Base-by-base conservation (phyloP, 495 filamentous ascomycete species). In the Opeltia flavorubescens region DNA sequence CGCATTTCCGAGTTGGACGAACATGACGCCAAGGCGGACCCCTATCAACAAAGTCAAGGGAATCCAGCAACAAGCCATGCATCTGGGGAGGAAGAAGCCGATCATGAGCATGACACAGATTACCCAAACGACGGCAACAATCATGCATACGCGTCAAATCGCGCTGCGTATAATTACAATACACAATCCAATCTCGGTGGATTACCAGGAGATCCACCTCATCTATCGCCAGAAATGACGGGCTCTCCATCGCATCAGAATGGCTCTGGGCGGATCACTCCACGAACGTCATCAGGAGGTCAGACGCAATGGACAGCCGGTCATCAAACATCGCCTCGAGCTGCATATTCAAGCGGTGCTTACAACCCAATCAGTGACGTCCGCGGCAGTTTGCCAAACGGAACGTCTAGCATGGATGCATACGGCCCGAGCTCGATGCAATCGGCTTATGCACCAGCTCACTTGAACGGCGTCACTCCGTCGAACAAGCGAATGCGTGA, bases 301-400 rank as follows among this genome's bases (percentile, higher is more conserved):
- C 78, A 80, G 50, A 67, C 75, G 5, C 86, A 91, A 60, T 95
- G 89, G 72, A 52, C 73, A 9, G 71, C 69, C 2, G 88, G 86
- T 39, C 89, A 84, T 61, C 78, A 69, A 46, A 93, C 87, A 1
- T 85, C 91, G 39, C 91, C 89, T 28, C 78, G 86, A 24, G 71
- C 71, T 8, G 48, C 69, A 13, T 72, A 83, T 4, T 77, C 84
- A 0, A 86, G 85, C 62, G 91, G 80, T 54, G 67, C 95, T 33
- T 94, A 94, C 70, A 91, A 82, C 64, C 78, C 89, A 38, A 89
- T 94, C 61, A 89, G 80, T 56, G 87, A 89, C 61, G 83, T 87
- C 47, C 76, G 86, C 15, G 78, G 75, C 4, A 69, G 77, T 1
- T 65, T 77, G 6, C 60, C 68, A 15, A 89, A 89, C 52, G 86